phyloP scores from a whole-genome alignment of 176 grass and related monocot genomes.

The maize (Zea mays) region Zm-B73-REFERENCE-NAM-5.0 NC_050100.1:220015501-220016000 shows the following conservation, averaged over 20 bases:
- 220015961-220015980: conserved; percentile 48
- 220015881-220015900: conserved; percentile 28
- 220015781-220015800: neutral
- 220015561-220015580: neutral
- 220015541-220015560: neutral
- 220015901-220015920: conserved; percentile 19
- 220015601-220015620: neutral
- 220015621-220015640: neutral
- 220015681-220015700: too few relatives aligned
- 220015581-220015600: neutral
- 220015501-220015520: neutral
- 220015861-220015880: neutral
- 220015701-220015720: neutral
- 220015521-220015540: neutral
- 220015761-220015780: neutral
- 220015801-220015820: neutral
- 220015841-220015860: neutral
- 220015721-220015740: neutral
- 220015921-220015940: conserved; percentile 42
- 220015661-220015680: too few relatives aligned
- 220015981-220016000: conserved; percentile 33
- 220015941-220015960: conserved; percentile 44
- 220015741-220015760: neutral
- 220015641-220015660: too few relatives aligned
- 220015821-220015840: neutral